phyloP scores from a whole-genome alignment of 345 rosid genomes.

The Melaleuca quinquenervia region DNA sequence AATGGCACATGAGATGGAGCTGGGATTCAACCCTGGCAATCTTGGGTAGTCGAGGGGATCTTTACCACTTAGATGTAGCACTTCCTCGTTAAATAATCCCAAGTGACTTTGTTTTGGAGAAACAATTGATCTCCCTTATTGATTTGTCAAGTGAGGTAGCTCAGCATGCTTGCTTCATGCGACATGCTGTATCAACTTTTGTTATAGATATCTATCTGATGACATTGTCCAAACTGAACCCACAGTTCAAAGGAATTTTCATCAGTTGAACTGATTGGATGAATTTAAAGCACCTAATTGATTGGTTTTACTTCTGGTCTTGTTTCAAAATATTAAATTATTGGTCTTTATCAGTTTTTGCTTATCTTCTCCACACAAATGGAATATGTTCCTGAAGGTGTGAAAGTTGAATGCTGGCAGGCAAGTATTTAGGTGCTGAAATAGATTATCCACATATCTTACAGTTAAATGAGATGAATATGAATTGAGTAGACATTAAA shows the following conservation, averaged over 20 bases:
- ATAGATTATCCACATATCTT: neutral
- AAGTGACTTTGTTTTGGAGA: neutral
- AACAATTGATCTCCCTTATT: neutral
- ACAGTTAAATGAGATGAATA: neutral
- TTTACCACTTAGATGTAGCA: neutral
- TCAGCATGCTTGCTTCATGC: neutral
- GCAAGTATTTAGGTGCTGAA: neutral
- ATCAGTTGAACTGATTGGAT: neutral
- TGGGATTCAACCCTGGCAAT: neutral
- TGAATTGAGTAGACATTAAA: neutral
- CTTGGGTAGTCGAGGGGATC: neutral
- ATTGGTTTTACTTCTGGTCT: neutral
- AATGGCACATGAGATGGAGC: neutral
- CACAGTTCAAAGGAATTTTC: neutral
- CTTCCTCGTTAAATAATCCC: neutral
- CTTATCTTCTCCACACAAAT: neutral
- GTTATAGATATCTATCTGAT: neutral
- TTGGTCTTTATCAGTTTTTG: neutral
- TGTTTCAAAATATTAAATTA: neutral
- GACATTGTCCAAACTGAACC: neutral
- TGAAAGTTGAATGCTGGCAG: neutral
- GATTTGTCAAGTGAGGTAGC: neutral
- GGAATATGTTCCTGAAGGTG: neutral
- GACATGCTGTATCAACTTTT: neutral
- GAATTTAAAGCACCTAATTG: neutral